Evolutionary conservation across 2,329 filamentous ascomycete species (phyloP), one percentile per base, ranked within the genome.

Genomic region (Huntiella abstrusa): DNA sequence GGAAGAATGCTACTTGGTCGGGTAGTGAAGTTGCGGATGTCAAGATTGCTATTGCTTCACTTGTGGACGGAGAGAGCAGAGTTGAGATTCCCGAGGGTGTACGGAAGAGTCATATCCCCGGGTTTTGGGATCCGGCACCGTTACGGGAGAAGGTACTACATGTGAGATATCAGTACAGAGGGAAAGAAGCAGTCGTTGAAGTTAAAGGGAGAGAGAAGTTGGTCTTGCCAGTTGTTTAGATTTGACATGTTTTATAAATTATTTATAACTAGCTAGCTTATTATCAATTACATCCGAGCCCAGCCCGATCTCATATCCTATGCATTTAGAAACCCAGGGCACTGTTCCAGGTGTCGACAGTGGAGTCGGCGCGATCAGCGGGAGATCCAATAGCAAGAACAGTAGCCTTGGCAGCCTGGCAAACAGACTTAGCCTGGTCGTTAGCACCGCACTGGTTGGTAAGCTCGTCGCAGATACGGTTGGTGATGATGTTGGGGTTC

Each of bases 401-500:
- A 15, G 43, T 34, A 39, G 68, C 63, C 60, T 76, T 64, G 2
- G 74, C 75, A 17, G 61, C 59, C 43, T 58, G 53, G 59, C 72
- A 77, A 4, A 67, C 65, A 10, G 65, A 57, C 52, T 71, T 65
- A 46, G 75, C 77, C 3, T 71, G 75, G 19, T 63, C 65, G 56
- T 75, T 76, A 45, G 77, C 77, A 35, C 64, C 62, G 61, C 77
- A 82, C 34, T 77, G 73, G 61, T 80, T 81, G 56, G 60, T 68
- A 49, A 82, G 67, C 63, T 80, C 75, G 60, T 82, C 77, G 60
- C 73, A 77, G 58, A 82, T 75, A 51, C 75, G 71, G 67, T 79
- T 80, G 58, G 75, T 79, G 65, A 82, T 82, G 65, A 82, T 82
- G 64, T 73, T 72, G 48, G 77, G 77, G 70, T 82, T 81, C 40